Evolutionary conservation across 139 green algal genomes (phyloP).

Genomic region (Picochlorum sp.): DNA sequence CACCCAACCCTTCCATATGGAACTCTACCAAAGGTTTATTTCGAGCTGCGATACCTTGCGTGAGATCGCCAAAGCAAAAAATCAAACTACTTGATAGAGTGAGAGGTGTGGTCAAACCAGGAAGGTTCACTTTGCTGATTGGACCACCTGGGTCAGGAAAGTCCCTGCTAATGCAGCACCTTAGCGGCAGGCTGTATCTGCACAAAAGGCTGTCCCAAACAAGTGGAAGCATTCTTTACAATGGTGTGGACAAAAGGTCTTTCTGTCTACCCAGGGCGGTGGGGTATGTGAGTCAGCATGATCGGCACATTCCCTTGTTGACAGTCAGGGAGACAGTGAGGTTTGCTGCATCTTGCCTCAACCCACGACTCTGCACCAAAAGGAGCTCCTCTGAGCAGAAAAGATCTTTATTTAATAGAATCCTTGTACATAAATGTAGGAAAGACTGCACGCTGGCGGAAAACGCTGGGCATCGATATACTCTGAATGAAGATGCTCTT

Average conservation of each 20-base stretch:
- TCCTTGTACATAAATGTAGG: too few species aligned
- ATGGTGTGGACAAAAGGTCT: slow-evolving; percentile 40
- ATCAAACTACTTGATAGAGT: slow-evolving; percentile 18
- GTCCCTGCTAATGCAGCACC: slow-evolving; percentile 49
- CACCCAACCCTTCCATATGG: too few species aligned
- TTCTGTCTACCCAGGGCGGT: slow-evolving; percentile 47
- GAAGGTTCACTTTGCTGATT: slow-evolving; percentile 47
- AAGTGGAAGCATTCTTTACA: slow-evolving; percentile 56
- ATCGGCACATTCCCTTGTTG: slow-evolving; percentile 60
- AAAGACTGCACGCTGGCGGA: too few species aligned
- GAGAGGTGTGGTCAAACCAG: slow-evolving; percentile 23
- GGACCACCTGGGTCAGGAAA: slow-evolving; percentile 58
- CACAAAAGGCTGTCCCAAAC: slow-evolving; percentile 11
- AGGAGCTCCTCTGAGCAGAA: too few species aligned
- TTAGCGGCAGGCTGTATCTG: slow-evolving; percentile 41
- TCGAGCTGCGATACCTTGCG: neutral
- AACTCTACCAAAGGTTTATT: too few species aligned
- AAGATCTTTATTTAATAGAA: too few species aligned
- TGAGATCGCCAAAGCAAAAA: slow-evolving; percentile 1
- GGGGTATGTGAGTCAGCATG: slow-evolving; percentile 51
- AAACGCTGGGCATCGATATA: too few species aligned
- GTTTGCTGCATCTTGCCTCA: slow-evolving; percentile 35
- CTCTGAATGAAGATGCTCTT: too few species aligned
- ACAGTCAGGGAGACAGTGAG: slow-evolving; percentile 66
- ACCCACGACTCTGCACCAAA: too few species aligned